These are phyloP conservation scores for Aureobasidium sp. DNA, from an alignment of 2,329 filamentous ascomycete species.

Conservation along the genomic window DNA sequence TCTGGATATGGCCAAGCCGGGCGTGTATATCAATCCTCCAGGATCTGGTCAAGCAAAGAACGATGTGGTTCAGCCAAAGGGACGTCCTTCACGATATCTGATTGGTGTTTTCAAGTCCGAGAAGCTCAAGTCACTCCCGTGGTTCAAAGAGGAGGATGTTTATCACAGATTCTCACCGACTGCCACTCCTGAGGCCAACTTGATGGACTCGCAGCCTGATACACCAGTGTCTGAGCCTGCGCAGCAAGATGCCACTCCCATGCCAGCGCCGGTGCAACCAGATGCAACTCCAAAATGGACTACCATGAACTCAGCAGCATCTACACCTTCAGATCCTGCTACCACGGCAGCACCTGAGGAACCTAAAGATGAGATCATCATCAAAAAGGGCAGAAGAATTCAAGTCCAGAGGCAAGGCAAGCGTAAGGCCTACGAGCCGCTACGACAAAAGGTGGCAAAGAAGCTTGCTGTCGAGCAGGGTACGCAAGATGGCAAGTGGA, in stretches of 20 bases:
- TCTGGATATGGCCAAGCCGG: slow-evolving; percentile 28
- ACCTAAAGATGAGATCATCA: slow-evolving; percentile 5
- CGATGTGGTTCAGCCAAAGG: slow-evolving; percentile 25
- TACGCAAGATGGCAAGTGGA: slow-evolving; percentile 5
- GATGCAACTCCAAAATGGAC: background rate
- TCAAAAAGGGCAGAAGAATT: slow-evolving; percentile 8
- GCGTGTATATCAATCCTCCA: slow-evolving; percentile 41
- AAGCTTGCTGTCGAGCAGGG: slow-evolving; percentile 7
- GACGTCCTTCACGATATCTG: slow-evolving; percentile 37
- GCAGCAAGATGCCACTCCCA: background rate
- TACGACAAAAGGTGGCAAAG: slow-evolving; percentile 6
- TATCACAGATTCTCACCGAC: background rate
- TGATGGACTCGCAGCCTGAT: background rate
- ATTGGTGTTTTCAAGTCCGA: slow-evolving; percentile 38
- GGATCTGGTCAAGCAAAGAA: slow-evolving; percentile 31
- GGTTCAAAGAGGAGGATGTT: slow-evolving; percentile 26
- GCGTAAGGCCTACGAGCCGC: slow-evolving; percentile 5
- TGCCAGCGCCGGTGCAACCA: background rate
- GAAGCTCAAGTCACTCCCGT: slow-evolving; percentile 30
- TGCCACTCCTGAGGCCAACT: background rate
- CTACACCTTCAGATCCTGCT: background rate
- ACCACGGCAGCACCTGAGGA: background rate
- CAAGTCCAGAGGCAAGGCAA: slow-evolving; percentile 11
- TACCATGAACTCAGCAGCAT: background rate
- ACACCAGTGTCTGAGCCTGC: background rate